Percentiles rank a stretch among this genome's conserved stretches.
These are phyloP conservation scores for Diplocarpon rosae DNA, from an alignment of 2,329 filamentous ascomycete genomes.

Conservation along the genomic window DNA sequence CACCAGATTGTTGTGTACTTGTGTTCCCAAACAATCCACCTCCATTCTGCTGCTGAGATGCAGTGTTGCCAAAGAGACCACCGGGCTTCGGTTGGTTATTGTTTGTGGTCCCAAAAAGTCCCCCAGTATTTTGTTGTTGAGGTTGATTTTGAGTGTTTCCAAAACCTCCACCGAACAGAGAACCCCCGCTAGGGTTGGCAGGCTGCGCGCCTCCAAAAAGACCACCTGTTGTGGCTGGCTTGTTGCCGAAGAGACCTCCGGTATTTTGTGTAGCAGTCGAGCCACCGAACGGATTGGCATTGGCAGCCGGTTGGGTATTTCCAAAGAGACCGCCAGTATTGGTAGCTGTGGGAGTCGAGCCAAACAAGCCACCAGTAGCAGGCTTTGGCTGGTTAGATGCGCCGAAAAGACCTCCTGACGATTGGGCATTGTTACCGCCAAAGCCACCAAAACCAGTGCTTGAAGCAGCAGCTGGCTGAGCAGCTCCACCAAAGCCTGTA, in stretches of 20 bases:
- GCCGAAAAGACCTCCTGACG: constrained; percentile 25
- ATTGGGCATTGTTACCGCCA: constrained; percentile 30
- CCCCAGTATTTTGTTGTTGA: constrained; percentile 31
- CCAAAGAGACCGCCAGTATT: constrained; percentile 31
- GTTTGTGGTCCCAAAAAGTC: constrained; percentile 41
- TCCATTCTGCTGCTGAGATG: constrained; percentile 32
- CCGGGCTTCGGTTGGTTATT: constrained; percentile 45
- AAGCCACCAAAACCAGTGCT: constrained; percentile 32
- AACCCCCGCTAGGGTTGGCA: constrained; percentile 31
- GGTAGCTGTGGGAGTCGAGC: constrained; percentile 25
- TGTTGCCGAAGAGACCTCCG: constrained; percentile 24
- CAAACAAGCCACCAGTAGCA: constrained; percentile 32
- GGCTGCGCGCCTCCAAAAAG: constrained; percentile 30
- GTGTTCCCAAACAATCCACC: constrained; percentile 43
- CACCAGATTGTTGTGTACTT: constrained; percentile 17
- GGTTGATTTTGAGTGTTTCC: constrained; percentile 30
- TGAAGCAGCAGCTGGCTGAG: constrained; percentile 31
- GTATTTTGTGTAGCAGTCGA: constrained; percentile 18
- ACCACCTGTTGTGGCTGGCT: constrained; percentile 29
- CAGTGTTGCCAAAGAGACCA: constrained; percentile 36
- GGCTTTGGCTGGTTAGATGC: constrained; percentile 29
- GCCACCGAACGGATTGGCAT: constrained; percentile 23
- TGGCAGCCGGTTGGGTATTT: constrained; percentile 23
- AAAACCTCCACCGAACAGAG: constrained; percentile 20
- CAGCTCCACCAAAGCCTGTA: constrained; percentile 27